Base-by-base conservation (phyloP, 768 basidiomycete genomes). In the Serendipita sp. region DNA sequence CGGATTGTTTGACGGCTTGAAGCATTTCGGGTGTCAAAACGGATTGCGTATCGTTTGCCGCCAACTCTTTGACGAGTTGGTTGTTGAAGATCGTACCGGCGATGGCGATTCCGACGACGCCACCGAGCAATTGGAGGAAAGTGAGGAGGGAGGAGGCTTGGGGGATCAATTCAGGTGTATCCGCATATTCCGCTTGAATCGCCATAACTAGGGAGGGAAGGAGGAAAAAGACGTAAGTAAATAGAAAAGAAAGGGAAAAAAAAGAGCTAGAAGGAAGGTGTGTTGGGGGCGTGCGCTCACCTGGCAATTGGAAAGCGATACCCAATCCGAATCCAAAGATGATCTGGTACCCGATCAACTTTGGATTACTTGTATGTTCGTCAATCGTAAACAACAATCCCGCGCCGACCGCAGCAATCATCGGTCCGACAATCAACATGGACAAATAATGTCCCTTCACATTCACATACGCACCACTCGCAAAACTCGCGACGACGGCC, bases 321-420 rank as follows among this genome's bases (percentile, higher is more conserved):
- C 75, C 76, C 56, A 76, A 69, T 38, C 76, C 76, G 32, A 72
- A 64, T 18, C 73, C 75, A 44, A 76, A 60, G 16, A 77, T 60
- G 30, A 71, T 74, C 67, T 76, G 73, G 70, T 70, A 76, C 0
- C 76, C 76, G 66, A 71, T 73, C 3, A 76, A 36, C n/a, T 70
- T 67, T 28, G 67, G 51, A 51, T 65, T 65, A 0, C 70, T 54
- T 7, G 72, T 70, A 41, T 66, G 44, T 36, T 69, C 68, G 48
- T 68, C 68, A 67, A 75, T 67, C 7, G 73, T 72, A 71, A 74
- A 75, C 32, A 78, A 69, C 3, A 76, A 70, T n/a, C 76, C 77
- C 13, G 68, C 69, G 3, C 73, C 76, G 65, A 76, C 66, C 4
- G 71, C 69, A 38, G 73, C 65, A 58, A 76, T 70, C 44, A 70